Percentiles rank a stretch among this genome's conserved stretches.
Conservation (phyloP, 495 filamentous ascomycete species). For the Hyaloscypha variabilis region DNA sequence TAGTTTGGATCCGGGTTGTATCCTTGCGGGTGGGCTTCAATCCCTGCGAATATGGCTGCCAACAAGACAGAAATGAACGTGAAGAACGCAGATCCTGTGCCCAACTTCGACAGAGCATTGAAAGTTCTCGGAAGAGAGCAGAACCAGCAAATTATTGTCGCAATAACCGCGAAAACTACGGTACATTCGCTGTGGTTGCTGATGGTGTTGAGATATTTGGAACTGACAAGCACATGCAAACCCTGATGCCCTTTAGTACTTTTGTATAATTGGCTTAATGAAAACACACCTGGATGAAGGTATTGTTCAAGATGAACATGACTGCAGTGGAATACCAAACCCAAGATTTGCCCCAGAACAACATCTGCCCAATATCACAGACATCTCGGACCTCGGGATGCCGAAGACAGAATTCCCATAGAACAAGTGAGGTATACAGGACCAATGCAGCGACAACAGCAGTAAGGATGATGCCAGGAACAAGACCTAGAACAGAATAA, state of each 20-base stretch:
- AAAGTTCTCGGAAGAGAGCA: constrained; percentile 85
- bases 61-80: constrained; percentile 85
- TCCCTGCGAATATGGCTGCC: constrained; percentile 74
- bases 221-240: constrained; percentile 76
- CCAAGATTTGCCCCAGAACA: constrained; percentile 77
- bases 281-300: constrained; percentile 70
- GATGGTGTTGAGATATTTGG: constrained; percentile 87
- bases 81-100: constrained; percentile 75
- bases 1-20: constrained; percentile 52
- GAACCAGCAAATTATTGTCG: constrained; percentile 69
- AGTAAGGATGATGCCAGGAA: constrained; percentile 85
- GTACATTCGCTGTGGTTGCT: constrained; percentile 66
- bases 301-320: constrained; percentile 93
- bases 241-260: constrained; percentile 43
- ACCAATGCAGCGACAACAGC: constrained; percentile 73
- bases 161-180: constrained; percentile 71
- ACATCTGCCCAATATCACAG: constrained; percentile 87
- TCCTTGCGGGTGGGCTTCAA: constrained; percentile 67
- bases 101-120: constrained; percentile 71
- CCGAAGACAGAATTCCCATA: constrained; percentile 86
- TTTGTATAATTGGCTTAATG: not conserved
- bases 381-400: constrained; percentile 88
- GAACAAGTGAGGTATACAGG: constrained; percentile 80
- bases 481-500: constrained; percentile 81
- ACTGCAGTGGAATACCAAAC: constrained; percentile 83